phyloP scores from a whole-genome alignment of 352 stramenopile genomes.

The Phytophthora tubulina region DNA sequence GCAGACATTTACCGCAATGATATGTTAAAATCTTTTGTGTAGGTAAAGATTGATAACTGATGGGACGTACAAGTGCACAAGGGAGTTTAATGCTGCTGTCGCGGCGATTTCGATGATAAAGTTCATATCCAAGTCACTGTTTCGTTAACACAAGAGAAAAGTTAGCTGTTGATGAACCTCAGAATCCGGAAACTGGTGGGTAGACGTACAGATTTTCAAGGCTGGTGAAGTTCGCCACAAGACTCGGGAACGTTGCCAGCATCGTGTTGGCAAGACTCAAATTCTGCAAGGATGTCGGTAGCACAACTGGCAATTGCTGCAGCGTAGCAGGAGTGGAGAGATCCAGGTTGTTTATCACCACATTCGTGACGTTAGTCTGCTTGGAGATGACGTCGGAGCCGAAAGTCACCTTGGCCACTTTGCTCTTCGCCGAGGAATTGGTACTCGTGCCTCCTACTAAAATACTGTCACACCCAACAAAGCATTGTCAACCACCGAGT shows the following conservation, averaged over 20 bases:
- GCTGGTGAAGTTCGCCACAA: constrained; percentile 50
- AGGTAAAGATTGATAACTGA: not conserved
- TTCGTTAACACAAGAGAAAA: constrained; percentile 7
- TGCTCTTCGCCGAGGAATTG: constrained; percentile 42
- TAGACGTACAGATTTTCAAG: constrained; percentile 41
- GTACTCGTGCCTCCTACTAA: constrained; percentile 35
- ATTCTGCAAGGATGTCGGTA: constrained; percentile 34
- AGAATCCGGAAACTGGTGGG: not conserved
- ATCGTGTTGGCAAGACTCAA: constrained; percentile 48
- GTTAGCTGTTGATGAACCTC: constrained; percentile 5
- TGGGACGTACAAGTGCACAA: constrained; percentile 57
- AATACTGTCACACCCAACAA: constrained; percentile 20
- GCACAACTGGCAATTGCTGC: constrained; percentile 32
- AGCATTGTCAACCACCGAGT: not conserved
- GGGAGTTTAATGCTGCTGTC: constrained; percentile 44
- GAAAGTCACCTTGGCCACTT: constrained; percentile 48
- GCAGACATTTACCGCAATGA: not conserved
- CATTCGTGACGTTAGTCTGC: constrained; percentile 38
- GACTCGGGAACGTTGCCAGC: constrained; percentile 38
- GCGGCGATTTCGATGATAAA: constrained; percentile 45
- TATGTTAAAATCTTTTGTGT: not conserved
- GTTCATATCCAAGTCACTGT: constrained; percentile 46
- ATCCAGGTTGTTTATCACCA: constrained; percentile 47
- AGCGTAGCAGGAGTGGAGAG: constrained; percentile 33
- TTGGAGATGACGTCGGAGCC: constrained; percentile 36